Conservation (phyloP, 306 rosid species). For the Castanopsis chinensis region DNA sequence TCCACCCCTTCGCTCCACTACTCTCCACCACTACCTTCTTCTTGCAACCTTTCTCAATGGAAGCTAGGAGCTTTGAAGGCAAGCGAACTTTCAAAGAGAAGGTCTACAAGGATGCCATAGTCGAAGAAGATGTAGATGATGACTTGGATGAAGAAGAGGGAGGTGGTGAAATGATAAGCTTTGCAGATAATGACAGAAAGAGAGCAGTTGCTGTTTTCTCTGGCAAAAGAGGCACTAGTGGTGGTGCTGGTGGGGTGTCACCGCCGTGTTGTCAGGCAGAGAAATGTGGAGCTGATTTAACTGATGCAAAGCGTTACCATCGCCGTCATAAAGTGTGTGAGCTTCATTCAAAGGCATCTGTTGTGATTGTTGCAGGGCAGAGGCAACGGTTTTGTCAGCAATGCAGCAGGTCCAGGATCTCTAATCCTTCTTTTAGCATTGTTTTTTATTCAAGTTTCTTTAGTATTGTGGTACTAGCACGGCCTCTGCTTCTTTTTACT, state of each 20-base stretch:
- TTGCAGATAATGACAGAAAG: slow-evolving; percentile 45
- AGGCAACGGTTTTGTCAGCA: slow-evolving; percentile 95
- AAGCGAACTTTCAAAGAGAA: slow-evolving; percentile 43
- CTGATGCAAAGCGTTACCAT: slow-evolving; percentile 61
- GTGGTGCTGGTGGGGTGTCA: slow-evolving; percentile 33
- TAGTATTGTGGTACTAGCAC: neutral
- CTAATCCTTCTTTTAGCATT: slow-evolving; percentile 7
- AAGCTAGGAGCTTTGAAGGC: slow-evolving; percentile 46
- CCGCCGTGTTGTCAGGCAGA: slow-evolving; percentile 68
- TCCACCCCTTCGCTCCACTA: slow-evolving; percentile 19
- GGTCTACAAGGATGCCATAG: slow-evolving; percentile 27
- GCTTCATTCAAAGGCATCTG: slow-evolving; percentile 72
- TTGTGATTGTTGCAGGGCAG: slow-evolving; percentile 59
- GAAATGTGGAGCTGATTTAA: slow-evolving; percentile 61
- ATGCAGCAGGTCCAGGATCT: slow-evolving; percentile 84
- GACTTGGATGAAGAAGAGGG: slow-evolving; percentile 61
- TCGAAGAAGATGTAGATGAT: slow-evolving; percentile 48
- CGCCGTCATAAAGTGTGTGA: slow-evolving; percentile 98
- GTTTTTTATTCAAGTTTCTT: slow-evolving; percentile 4
- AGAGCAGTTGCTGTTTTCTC: slow-evolving; percentile 22
- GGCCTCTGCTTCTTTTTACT: neutral
- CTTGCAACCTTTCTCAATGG: slow-evolving; percentile 40
- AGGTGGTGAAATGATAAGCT: slow-evolving; percentile 4
- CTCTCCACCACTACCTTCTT: neutral
- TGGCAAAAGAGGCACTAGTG: slow-evolving; percentile 38